phyloP scores from a whole-genome alignment of 108 stramenopile genomes.

The Mediolabrus comicus region DNA sequence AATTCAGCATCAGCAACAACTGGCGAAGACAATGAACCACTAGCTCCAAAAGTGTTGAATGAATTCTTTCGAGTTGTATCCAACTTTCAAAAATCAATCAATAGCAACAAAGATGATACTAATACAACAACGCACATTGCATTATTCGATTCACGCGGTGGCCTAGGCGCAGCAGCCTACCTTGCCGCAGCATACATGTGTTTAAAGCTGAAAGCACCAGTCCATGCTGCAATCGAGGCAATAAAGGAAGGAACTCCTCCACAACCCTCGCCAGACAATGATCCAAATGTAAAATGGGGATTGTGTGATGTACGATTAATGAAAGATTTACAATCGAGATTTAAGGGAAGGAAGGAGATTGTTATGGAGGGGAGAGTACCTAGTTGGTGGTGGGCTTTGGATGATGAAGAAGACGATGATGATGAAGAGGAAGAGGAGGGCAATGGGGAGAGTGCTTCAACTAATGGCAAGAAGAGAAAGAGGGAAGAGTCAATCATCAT shows the following conservation, averaged over 20 bases:
- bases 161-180: constrained; percentile 47
- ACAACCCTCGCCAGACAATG: constrained; percentile 11
- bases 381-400: constrained; percentile 38
- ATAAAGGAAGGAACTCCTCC: constrained; percentile 37
- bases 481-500: constrained; percentile 32
- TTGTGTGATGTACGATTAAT: constrained; percentile 42
- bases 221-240: constrained; percentile 41
- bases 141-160: constrained; percentile 51
- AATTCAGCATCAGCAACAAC: not conserved
- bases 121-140: constrained; percentile 30
- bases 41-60: constrained; percentile 18
- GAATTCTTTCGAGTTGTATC: constrained; percentile 26
- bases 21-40: constrained; percentile 4
- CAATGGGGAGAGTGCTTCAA: constrained; percentile 1
- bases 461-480: constrained; percentile 6
- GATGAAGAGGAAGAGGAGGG: constrained; percentile 4
- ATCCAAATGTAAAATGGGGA: constrained; percentile 27
- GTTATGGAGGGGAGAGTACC: constrained; percentile 27
- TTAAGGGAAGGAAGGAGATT: constrained; percentile 40
- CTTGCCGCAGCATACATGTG: constrained; percentile 47
- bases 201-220: constrained; percentile 33
- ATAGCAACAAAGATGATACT: not conserved
- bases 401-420: constrained; percentile 35
- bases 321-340: constrained; percentile 44
- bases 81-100: constrained; percentile 26